Evolutionary conservation across 257 asterid genomes (phyloP), one percentile per base, ranked within the genome.

Genomic region (Rubia yunnanensis): DNA sequence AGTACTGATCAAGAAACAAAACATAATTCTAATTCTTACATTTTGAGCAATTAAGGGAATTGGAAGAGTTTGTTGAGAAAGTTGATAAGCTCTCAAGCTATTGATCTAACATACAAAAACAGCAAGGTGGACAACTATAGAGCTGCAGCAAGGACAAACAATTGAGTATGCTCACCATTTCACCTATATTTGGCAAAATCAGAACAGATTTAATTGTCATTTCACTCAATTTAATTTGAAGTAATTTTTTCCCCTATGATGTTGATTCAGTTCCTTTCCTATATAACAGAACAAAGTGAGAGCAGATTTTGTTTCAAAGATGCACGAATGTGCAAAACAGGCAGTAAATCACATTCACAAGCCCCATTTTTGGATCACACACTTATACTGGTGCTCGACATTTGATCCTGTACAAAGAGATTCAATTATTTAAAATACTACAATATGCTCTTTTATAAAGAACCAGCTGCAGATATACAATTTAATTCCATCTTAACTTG

Each of bases 1-100:
- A 46, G 67, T 39, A 22, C 14, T 55, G 23, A 65, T 49, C 73
- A 62, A 49, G 8, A 32, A 7, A 44, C 23, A 32, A 56, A 54
- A 18, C 28, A 54, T 1, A 10, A 63, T 52, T 18, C 23, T 14
- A 54, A 10, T 26, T 18, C 14, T 28, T 13, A 30, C 48, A 44
- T 6, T 27, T 20, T 53, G 30, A 53, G 22, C 8, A 17, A 34
- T 44, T 17, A 63, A 27, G 4, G 55, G 15, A 5, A 8, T 1
- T 0, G 41, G 4, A 63, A 2, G 18, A 5, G 30, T 18, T 24
- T 27, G 1, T 23, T 9, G 32, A n/a, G 67, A 26, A 26, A 30
- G 63, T 58, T 0, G 30, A 30, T 2, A 0, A 6, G 41, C 22
- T 15, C 3, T 36, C 53, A 17, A 36, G 23, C 24, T 39, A 23